Percentiles rank a stretch among this genome's conserved stretches.
These are phyloP conservation scores for Serendipita vermifera DNA, from an alignment of 768 basidiomycete species.

Conservation along the genomic window DNA sequence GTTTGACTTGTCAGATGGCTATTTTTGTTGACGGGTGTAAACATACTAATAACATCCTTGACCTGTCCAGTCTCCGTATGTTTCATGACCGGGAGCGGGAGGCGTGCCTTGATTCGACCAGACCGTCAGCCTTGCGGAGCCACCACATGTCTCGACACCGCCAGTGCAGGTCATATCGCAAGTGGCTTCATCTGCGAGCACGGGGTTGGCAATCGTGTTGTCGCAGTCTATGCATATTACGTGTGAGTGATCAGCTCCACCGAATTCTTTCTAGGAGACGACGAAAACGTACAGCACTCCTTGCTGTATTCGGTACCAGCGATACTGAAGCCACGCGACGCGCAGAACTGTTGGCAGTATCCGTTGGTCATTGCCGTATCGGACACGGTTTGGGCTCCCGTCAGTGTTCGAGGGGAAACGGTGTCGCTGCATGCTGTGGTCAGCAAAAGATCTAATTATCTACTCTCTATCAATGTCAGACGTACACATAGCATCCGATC, in stretches of 20 bases:
- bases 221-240: neutral
- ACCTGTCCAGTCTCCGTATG: slow-evolving; percentile 2
- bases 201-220: neutral
- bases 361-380: slow-evolving; percentile 5
- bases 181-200: neutral
- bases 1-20: too few species aligned
- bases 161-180: slow-evolving; percentile 13
- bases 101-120: neutral
- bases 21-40: neutral
- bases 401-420: neutral
- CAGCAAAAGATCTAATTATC: neutral
- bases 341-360: neutral
- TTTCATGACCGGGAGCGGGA: too few species aligned
- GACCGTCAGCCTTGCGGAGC: neutral
- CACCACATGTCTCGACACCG: slow-evolving; percentile 9
- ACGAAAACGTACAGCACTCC: slow-evolving; percentile 1
- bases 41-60: neutral
- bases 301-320: slow-evolving; percentile 2
- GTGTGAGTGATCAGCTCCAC: neutral
- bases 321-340: neutral
- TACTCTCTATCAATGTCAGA: too few species aligned
- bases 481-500: neutral
- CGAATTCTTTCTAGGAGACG: neutral
- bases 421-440: neutral
- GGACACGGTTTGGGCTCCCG: neutral